Conservation (phyloP, 768 basidiomycete genomes). For the Rhizopogon vesiculosus region DNA sequence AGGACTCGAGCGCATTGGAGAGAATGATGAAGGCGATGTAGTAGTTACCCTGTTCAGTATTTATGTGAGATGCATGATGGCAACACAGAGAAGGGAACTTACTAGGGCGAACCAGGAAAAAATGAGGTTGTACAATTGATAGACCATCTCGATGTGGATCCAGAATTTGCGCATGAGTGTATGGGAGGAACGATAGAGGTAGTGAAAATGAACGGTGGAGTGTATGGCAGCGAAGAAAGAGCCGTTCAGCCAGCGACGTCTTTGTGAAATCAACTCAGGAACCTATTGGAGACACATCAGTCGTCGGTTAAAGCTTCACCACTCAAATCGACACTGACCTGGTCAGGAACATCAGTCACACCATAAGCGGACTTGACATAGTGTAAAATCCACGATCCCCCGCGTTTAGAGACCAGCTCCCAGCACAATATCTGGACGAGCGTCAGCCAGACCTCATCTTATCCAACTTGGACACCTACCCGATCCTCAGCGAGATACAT, state of each 20-base stretch:
- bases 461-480: slow-evolving; percentile 27
- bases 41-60: slow-evolving; percentile 65
- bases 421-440: slow-evolving; percentile 79
- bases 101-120: slow-evolving; percentile 91
- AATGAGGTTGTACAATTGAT: slow-evolving; percentile 85
- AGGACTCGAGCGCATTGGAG: slow-evolving; percentile 62
- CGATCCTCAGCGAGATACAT: slow-evolving; percentile 96
- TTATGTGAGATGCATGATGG: not conserved
- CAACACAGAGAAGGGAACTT: slow-evolving; percentile 17
- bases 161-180: slow-evolving; percentile 80
- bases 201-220: slow-evolving; percentile 88
- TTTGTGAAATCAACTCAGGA: slow-evolving; percentile 91
- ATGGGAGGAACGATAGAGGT: slow-evolving; percentile 90
- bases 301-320: no score
- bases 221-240: slow-evolving; percentile 98
- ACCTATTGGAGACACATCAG: slow-evolving; percentile 37
- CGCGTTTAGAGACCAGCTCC: slow-evolving; percentile 95
- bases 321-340: slow-evolving; percentile 35
- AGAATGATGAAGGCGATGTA: slow-evolving; percentile 87
- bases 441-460: slow-evolving; percentile 3
- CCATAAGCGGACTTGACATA: slow-evolving; percentile 95
- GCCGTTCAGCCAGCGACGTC: slow-evolving; percentile 95
- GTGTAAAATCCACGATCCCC: slow-evolving; percentile 87
- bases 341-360: slow-evolving; percentile 90
- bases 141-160: slow-evolving; percentile 93